Evolutionary conservation across 345 rosid species (phyloP), one percentile per base, ranked within the genome.

Genomic region (Orychophragmus violaceus): DNA sequence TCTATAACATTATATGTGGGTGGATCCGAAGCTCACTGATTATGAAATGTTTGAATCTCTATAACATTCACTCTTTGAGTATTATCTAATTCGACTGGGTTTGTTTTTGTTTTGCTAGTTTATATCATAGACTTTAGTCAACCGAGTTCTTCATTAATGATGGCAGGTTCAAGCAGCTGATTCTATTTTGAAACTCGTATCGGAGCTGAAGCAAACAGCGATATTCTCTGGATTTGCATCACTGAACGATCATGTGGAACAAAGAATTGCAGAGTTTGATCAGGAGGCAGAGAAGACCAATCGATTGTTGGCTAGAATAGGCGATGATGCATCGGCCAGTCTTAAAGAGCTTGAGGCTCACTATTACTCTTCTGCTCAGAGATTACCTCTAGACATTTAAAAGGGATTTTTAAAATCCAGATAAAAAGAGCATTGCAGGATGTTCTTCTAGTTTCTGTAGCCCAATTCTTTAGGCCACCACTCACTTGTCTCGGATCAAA

Each of bases 201-300:
- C 90, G 0, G 96, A 90, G 69, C 81, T 93, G 67, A 94, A 93
- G 71, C 96, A 88, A 78, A 88, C 96, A 1, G 92, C 92, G 5
- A 85, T 93, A 3, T 94, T 90, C 54, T 90, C 91, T 0, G 99
- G 96, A 61, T 86, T 94, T 67, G 91, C 99, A n/a, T 90, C 99
- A 25, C 86, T 90, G 0, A 88, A 88, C 37, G 91, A 94, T 54
- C 88, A 90, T 68, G 91, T 88, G 0, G 97, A 90, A 68, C 87
- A 84, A 69, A 87, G 95, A 62, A 88, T 83, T 6, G 75, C 32
- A 0, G 87, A 87, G 70, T 87, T 94, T 61, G 74, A 80, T 51
- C 85, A 78, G 58, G 82, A 77, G 59, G 88, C 88, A 0, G 95
- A 84, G 54, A 84, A 77, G 78, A 77, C 92, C 0, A 91, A 87